phyloP scores from a whole-genome alignment of 306 rosid species.

The Prosopis cineraria region DNA sequence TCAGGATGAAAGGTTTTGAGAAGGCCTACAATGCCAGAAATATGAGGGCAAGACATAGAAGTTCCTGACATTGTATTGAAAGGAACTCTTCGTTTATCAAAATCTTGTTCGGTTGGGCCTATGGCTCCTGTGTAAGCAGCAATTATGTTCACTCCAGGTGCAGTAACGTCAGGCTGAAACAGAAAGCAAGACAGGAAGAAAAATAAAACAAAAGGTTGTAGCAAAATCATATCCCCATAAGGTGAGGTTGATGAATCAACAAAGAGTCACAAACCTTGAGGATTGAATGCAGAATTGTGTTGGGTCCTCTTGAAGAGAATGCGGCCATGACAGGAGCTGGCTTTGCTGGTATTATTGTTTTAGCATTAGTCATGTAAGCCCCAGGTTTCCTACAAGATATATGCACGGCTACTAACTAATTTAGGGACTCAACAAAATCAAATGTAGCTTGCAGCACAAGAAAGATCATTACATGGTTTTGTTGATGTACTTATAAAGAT shows the following conservation, averaged over 20 bases:
- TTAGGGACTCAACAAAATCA: neutral
- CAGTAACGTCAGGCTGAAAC: conserved; percentile 64
- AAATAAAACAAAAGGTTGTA: neutral
- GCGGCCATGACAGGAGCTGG: conserved; percentile 63
- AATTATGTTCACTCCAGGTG: conserved; percentile 64
- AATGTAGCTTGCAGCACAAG: neutral
- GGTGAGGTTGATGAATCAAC: neutral
- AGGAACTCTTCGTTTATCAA: conserved; percentile 44
- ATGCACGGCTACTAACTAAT: neutral
- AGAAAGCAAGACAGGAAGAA: conserved; percentile 6
- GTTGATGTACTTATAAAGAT: conserved; percentile 48
- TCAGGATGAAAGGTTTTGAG: conserved; percentile 54
- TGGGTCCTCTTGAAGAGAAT: conserved; percentile 86
- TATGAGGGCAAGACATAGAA: conserved; percentile 68
- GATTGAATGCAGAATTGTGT: conserved; percentile 38
- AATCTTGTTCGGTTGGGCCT: conserved; percentile 29
- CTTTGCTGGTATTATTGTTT: conserved; percentile 40
- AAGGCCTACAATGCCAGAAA: conserved; percentile 58
- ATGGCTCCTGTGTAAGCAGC: conserved; percentile 45
- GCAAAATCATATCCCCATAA: neutral
- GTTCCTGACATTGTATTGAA: conserved; percentile 48
- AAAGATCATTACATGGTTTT: conserved; percentile 46
- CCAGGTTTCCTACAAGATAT: conserved; percentile 46
- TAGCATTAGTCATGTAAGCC: conserved; percentile 48
- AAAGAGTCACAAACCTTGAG: conserved; percentile 56